Conservation (phyloP, 305 asterid species). For the Lippia alba region DNA sequence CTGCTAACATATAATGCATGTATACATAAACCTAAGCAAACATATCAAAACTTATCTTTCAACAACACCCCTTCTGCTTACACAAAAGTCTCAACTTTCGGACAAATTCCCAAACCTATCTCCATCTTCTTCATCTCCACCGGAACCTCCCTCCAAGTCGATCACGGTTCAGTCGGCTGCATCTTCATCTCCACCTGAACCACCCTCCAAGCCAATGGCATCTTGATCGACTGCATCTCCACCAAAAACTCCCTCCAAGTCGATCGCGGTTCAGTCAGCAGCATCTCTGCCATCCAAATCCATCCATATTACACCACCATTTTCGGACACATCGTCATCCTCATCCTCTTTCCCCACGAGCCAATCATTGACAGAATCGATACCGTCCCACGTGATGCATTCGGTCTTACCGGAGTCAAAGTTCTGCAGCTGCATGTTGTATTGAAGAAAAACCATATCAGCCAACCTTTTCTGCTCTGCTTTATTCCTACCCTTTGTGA, state of each 20-base stretch:
- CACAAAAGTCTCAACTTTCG: constrained; percentile 4
- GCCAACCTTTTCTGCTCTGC: constrained; percentile 41
- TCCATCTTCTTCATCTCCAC: too few relatives aligned
- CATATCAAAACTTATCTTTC: neutral
- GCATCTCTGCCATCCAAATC: constrained; percentile 35
- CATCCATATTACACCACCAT: constrained; percentile 25
- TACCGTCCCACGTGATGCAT: constrained; percentile 23
- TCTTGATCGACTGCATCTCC: too few relatives aligned
- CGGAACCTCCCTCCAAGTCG: too few relatives aligned
- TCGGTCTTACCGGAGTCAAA: constrained; percentile 24
- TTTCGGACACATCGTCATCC: constrained; percentile 2
- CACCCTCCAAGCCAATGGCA: too few relatives aligned
- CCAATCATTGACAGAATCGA: constrained; percentile 39
- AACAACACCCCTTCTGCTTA: neutral
- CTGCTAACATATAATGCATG: neutral
- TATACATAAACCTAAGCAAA: neutral
- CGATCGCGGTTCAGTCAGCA: neutral
- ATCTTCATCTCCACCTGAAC: too few relatives aligned
- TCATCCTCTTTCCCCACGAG: constrained; percentile 21
- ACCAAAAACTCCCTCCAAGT: neutral
- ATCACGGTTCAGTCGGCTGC: too few relatives aligned
- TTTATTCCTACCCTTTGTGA: constrained; percentile 30
- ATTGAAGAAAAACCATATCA: constrained; percentile 50
- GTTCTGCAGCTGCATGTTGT: constrained; percentile 58
- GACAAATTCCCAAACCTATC: neutral